Evolutionary conservation across 805 yeast species (phyloP).

Genomic region (Wickerhamomyces bisporus): DNA sequence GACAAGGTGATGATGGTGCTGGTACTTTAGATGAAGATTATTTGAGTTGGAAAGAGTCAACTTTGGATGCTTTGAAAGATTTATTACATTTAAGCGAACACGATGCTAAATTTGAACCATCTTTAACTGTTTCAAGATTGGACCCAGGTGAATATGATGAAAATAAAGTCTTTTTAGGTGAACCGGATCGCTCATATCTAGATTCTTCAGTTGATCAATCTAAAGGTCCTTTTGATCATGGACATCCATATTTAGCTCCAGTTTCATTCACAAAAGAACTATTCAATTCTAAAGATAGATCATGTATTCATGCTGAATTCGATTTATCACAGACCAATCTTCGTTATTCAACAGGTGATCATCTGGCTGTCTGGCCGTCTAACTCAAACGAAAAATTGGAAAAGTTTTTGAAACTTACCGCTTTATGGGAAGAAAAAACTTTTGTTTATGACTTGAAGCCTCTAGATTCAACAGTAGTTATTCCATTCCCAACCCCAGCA

Average conservation of each 20-base stretch:
- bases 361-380: conserved; percentile 91
- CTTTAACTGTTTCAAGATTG: conserved; percentile 38
- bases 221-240: conserved; percentile 72
- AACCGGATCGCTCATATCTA: conserved; percentile 48
- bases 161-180: conserved; percentile 66
- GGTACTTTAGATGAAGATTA: conserved; percentile 96
- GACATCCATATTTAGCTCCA: conserved; percentile 80
- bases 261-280: conserved; percentile 60
- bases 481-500: conserved; percentile 73
- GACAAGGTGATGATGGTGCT: conserved; percentile 92
- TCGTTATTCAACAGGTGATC: conserved; percentile 93
- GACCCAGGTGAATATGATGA: conserved; percentile 34
- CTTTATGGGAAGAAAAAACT: conserved; percentile 46
- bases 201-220: conserved; percentile 29
- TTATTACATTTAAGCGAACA: conserved; percentile 69
- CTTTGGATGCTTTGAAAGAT: conserved; percentile 61
- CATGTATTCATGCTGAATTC: conserved; percentile 87
- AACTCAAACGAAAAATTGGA: conserved; percentile 72
- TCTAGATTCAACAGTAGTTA: conserved; percentile 60
- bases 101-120: conserved; percentile 75
- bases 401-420: conserved; percentile 61
- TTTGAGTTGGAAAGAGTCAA: conserved; percentile 83
- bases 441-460: conserved; percentile 59
- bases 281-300: conserved; percentile 58
- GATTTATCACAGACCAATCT: conserved; percentile 72